Conservation (phyloP, 345 rosid genomes). For the Pistacia integerrima region DNA sequence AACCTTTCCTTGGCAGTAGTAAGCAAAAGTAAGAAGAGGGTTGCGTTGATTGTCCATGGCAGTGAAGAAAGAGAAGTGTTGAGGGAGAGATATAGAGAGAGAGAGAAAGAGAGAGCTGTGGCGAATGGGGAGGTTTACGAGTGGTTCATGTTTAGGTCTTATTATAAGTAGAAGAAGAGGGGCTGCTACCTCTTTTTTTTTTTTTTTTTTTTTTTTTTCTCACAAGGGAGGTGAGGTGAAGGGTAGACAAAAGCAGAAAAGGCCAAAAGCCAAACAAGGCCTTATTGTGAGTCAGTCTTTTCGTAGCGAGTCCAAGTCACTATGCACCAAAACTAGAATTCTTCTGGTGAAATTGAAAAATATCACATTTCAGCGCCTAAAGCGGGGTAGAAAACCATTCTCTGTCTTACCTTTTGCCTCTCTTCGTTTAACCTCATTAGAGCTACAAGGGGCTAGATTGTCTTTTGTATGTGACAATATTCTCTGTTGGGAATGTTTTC, state of each 20-base stretch:
- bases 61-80: background rate
- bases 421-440: too few relatives aligned
- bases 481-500: too few relatives aligned
- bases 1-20: slow-evolving; percentile 69
- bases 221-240: background rate
- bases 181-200: background rate
- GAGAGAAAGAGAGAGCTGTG: slow-evolving; percentile 20
- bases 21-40: slow-evolving; percentile 55
- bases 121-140: slow-evolving; percentile 28
- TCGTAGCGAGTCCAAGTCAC: slow-evolving; percentile 9
- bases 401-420: too few relatives aligned
- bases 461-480: too few relatives aligned
- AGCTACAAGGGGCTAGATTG: too few relatives aligned
- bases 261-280: slow-evolving; percentile 40
- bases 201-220: background rate
- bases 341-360: background rate
- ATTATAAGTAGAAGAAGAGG: slow-evolving; percentile 28
- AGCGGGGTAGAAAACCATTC: slow-evolving; percentile 16
- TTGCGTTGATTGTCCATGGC: slow-evolving; percentile 68
- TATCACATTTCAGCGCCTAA: slow-evolving; percentile 18
- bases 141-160: slow-evolving; percentile 31
- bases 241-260: slow-evolving; percentile 45
- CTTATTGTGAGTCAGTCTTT: slow-evolving; percentile 23
- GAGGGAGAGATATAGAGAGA: slow-evolving; percentile 13
- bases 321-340: background rate